phyloP scores from a whole-genome alignment of 495 filamentous ascomycete genomes.

The Annulohypoxylon nitens region DNA sequence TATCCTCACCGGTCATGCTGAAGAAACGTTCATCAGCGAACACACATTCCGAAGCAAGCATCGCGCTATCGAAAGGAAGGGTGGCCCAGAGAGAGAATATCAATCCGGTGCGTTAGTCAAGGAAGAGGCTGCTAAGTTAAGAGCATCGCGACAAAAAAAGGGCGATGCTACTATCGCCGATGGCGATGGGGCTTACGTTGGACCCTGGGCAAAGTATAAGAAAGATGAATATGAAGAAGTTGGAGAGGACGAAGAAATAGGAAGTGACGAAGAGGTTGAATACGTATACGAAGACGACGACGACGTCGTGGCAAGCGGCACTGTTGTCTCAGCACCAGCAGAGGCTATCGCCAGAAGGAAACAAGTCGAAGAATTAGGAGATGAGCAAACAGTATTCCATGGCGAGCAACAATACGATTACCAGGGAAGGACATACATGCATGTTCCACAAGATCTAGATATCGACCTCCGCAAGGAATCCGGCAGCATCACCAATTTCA shows the following conservation, averaged over 20 bases:
- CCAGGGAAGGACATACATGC: conserved; percentile 92
- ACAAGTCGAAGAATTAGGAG: conserved; percentile 68
- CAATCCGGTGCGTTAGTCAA: conserved; percentile 65
- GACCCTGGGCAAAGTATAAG: conserved; percentile 93
- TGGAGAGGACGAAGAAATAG: conserved; percentile 70
- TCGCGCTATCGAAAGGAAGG: conserved; percentile 73
- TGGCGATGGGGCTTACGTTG: conserved; percentile 87
- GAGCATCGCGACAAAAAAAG: conserved; percentile 81
- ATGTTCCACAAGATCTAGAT: conserved; percentile 95
- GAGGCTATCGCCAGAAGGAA: conserved; percentile 70
- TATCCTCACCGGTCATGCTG: conserved; percentile 88
- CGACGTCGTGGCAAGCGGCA: conserved; percentile 67
- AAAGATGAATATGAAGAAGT: conserved; percentile 71
- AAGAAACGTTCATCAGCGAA: conserved; percentile 90
- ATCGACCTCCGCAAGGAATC: conserved; percentile 85
- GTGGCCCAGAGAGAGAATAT: conserved; percentile 59
- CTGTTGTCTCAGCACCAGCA: conserved; percentile 62
- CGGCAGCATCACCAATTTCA: conserved; percentile 85
- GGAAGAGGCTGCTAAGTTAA: conserved; percentile 72
- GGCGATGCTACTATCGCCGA: conserved; percentile 86
- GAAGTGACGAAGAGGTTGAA: conserved; percentile 85
- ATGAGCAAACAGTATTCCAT: conserved; percentile 90
- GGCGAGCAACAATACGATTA: conserved; percentile 89
- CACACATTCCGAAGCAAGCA: conserved; percentile 87
- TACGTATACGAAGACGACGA: conserved; percentile 72